Percentiles rank a stretch among this genome's conserved stretches.
Conservation (phyloP, 2,329 filamentous ascomycete species). For the Moelleriella libera region DNA sequence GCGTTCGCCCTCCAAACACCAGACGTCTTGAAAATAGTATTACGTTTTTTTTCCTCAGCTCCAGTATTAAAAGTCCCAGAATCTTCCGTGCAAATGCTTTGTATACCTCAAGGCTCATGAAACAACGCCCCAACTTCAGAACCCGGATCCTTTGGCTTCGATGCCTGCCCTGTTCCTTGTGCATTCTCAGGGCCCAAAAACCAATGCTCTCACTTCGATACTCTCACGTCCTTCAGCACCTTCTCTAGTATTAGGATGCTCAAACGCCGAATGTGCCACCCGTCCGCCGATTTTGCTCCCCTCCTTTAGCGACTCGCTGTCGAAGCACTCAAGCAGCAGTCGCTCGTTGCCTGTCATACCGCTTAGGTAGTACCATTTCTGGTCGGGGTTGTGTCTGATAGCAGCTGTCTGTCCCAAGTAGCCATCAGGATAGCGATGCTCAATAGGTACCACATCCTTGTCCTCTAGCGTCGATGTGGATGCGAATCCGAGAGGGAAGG, state of each 20-base stretch:
- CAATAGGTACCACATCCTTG: slow-evolving; percentile 53
- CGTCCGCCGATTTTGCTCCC: slow-evolving; percentile 37
- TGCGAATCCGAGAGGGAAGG: slow-evolving; percentile 55
- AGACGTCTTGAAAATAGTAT: too few relatives aligned
- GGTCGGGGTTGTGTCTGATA: slow-evolving; percentile 44
- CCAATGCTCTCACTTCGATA: slow-evolving; percentile 76
- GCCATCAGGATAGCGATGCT: slow-evolving; percentile 53
- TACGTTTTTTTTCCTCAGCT: too few relatives aligned
- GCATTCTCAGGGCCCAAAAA: slow-evolving; percentile 46
- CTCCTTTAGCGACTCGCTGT: slow-evolving; percentile 43
- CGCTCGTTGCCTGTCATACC: slow-evolving; percentile 63
- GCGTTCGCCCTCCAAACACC: too few relatives aligned
- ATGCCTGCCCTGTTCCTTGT: background rate
- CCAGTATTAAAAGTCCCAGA: too few relatives aligned
- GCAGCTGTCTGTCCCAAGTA: slow-evolving; percentile 62
- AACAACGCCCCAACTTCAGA: background rate
- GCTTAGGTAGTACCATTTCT: slow-evolving; percentile 69
- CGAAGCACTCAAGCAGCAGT: slow-evolving; percentile 67
- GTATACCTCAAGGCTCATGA: background rate
- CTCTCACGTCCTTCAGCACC: slow-evolving; percentile 67
- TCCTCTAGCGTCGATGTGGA: slow-evolving; percentile 47
- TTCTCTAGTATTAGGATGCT: slow-evolving; percentile 54
- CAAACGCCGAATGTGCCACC: slow-evolving; percentile 65
- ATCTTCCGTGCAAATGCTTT: too few relatives aligned
- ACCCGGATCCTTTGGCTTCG: background rate